phyloP scores from a whole-genome alignment of 164 flowering plant genomes.

The Buxus sempervirens region DNA sequence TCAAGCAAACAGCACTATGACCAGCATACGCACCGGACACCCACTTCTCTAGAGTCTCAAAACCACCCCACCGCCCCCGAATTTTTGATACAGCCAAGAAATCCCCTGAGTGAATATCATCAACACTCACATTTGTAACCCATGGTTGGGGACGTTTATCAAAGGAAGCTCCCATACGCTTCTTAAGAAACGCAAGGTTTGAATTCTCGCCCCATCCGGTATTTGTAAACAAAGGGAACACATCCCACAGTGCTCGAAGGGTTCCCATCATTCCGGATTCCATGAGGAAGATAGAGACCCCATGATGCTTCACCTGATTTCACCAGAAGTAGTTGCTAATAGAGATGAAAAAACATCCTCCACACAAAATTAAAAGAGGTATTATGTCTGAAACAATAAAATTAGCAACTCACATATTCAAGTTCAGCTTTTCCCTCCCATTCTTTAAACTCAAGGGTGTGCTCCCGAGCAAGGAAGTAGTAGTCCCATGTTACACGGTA shows the following conservation, averaged over 20 bases:
- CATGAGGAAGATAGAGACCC: slow-evolving; percentile 81
- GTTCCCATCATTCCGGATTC: slow-evolving; percentile 97
- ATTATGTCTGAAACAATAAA: not conserved
- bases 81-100: slow-evolving; percentile 92
- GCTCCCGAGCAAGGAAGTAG: slow-evolving; percentile 75
- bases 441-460: slow-evolving; percentile 70
- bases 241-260: slow-evolving; percentile 91
- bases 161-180: slow-evolving; percentile 88
- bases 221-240: slow-evolving; percentile 83
- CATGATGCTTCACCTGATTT: slow-evolving; percentile 59
- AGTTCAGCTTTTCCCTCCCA: slow-evolving; percentile 85
- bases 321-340: not conserved
- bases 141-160: slow-evolving; percentile 84
- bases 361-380: not conserved
- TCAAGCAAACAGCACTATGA: slow-evolving; percentile 88
- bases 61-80: slow-evolving; percentile 98
- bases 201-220: slow-evolving; percentile 95
- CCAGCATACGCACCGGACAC: slow-evolving; percentile 96
- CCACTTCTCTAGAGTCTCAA: slow-evolving; percentile 98
- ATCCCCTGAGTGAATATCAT: slow-evolving; percentile 93
- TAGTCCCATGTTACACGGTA: slow-evolving; percentile 96
- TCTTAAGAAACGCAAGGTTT: slow-evolving; percentile 76
- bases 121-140: slow-evolving; percentile 66
- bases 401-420: slow-evolving; percentile 67
- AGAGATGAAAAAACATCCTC: not conserved